phyloP scores from a whole-genome alignment of 768 basidiomycete genomes.

The Panaeolus papilionaceus region DNA sequence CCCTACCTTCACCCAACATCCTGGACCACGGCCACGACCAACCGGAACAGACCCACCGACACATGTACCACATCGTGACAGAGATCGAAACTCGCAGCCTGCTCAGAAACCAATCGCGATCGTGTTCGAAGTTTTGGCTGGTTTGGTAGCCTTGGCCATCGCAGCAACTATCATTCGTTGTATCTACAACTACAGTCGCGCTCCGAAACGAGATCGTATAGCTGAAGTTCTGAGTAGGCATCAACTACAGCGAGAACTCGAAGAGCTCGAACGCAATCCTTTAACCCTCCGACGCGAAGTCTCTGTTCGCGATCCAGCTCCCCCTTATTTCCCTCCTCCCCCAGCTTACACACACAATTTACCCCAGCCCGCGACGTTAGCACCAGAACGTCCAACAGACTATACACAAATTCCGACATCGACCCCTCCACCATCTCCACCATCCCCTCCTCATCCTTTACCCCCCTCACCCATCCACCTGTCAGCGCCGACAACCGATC shows the following conservation, averaged over 20 bases:
- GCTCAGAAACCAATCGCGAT: slow-evolving; percentile 43
- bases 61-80: slow-evolving; percentile 10
- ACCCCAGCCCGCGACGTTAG: neutral
- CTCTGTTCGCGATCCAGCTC: slow-evolving; percentile 50
- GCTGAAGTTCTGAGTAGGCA: slow-evolving; percentile 47
- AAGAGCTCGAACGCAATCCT: slow-evolving; percentile 49
- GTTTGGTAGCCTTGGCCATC: slow-evolving; percentile 41
- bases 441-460: neutral
- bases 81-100: slow-evolving; percentile 20
- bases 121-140: slow-evolving; percentile 53
- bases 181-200: slow-evolving; percentile 47
- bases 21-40: slow-evolving; percentile 18
- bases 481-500: slow-evolving; percentile 1
- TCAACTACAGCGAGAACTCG: slow-evolving; percentile 57
- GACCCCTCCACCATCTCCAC: neutral
- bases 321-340: slow-evolving; percentile 59
- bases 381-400: slow-evolving; percentile 4
- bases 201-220: slow-evolving; percentile 53
- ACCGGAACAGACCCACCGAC: neutral
- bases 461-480: neutral
- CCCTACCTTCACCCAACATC: slow-evolving; percentile 16
- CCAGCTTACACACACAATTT: slow-evolving; percentile 41
- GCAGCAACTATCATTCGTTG: slow-evolving; percentile 47
- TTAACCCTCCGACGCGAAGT: slow-evolving; percentile 29
- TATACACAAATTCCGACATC: neutral